Percentiles rank a stretch among this genome's conserved stretches.
These are phyloP conservation scores for Scytalidium sp. DNA, from an alignment of 2,329 filamentous ascomycete species.

Conservation along the genomic window DNA sequence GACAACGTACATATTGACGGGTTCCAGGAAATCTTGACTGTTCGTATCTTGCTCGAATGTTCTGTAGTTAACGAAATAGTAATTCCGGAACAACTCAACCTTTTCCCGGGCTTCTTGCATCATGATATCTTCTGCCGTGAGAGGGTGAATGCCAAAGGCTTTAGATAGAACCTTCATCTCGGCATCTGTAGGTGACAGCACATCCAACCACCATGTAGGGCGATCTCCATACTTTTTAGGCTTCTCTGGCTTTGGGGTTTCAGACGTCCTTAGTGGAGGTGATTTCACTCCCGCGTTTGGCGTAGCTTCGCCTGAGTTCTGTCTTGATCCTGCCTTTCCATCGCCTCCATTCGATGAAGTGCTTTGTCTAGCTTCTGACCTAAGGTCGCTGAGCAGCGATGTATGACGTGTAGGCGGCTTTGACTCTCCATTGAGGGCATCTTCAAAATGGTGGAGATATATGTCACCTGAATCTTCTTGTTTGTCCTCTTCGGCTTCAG, in stretches of 20 bases:
- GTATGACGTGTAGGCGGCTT: conserved; percentile 40
- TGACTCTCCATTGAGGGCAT: conserved; percentile 36
- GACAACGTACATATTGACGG: conserved; percentile 95
- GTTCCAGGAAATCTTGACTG: conserved; percentile 87
- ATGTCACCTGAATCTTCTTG: conserved; percentile 24
- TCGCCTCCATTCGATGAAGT: conserved; percentile 10
- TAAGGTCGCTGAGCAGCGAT: conserved; percentile 21
- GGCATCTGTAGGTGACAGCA: conserved; percentile 83
- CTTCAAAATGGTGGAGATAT: conserved; percentile 24
- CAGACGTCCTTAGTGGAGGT: conserved; percentile 19
- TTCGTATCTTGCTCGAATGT: conserved; percentile 94
- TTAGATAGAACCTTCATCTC: conserved; percentile 96
- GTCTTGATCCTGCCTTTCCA: conserved; percentile 9
- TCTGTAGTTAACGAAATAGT: conserved; percentile 98
- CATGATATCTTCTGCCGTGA: conserved; percentile 96
- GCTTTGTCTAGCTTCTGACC: conserved; percentile 15
- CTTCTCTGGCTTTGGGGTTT: conserved; percentile 39
- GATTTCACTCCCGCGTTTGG: conserved; percentile 18
- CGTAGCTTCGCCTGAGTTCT: conserved; percentile 18
- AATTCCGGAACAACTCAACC: conserved; percentile 94
- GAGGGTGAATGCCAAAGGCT: conserved; percentile 90
- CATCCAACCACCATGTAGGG: conserved; percentile 95
- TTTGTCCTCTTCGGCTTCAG: conserved; percentile 62
- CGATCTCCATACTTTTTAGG: conserved; percentile 69
- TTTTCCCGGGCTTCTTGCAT: conserved; percentile 97